These are phyloP conservation scores for Tilletia setariae DNA, from an alignment of 1,284 basidiomycete species.

Conservation along the genomic window DNA sequence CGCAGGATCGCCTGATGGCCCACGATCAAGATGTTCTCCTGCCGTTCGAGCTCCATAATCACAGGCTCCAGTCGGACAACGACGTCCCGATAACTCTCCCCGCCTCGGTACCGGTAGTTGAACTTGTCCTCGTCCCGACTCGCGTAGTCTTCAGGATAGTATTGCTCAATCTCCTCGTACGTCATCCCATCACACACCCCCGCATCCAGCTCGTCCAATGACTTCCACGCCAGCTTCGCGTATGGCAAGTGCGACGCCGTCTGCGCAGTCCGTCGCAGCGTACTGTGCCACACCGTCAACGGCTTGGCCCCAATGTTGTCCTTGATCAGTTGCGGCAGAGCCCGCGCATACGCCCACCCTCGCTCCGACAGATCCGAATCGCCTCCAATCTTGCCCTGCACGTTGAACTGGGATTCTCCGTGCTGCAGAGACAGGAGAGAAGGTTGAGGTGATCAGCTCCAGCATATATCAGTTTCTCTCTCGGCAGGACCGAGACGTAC, in stretches of 20 bases:
- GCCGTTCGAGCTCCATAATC: slow-evolving; percentile 97
- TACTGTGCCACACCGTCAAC: slow-evolving; percentile 96
- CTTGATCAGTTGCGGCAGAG: slow-evolving; percentile 80
- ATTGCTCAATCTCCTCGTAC: slow-evolving; percentile 86
- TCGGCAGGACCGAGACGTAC: slow-evolving; percentile 61
- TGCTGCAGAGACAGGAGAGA: slow-evolving; percentile 86
- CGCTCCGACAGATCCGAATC: slow-evolving; percentile 81
- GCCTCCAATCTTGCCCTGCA: slow-evolving; percentile 94
- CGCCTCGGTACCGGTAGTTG: slow-evolving; percentile 89
- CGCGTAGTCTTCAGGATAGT: slow-evolving; percentile 99
- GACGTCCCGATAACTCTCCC: slow-evolving; percentile 86
- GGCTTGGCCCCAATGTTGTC: slow-evolving; percentile 86
- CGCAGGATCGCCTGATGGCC: slow-evolving; percentile 73
- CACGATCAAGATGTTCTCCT: slow-evolving; percentile 94
- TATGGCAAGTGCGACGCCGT: slow-evolving; percentile 80
- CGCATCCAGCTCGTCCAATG: slow-evolving; percentile 94
- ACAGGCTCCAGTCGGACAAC: slow-evolving; percentile 95
- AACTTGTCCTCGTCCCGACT: slow-evolving; percentile 99
- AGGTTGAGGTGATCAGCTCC: slow-evolving; percentile 62
- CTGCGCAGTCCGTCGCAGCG: slow-evolving; percentile 84
- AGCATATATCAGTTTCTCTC: too few species aligned
- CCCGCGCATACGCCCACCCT: slow-evolving; percentile 78
- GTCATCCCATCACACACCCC: slow-evolving; percentile 99
- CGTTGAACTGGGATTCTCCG: slow-evolving; percentile 95
- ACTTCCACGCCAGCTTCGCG: slow-evolving; percentile 95